Evolutionary conservation across 1,284 basidiomycete genomes (phyloP), one percentile per base, ranked within the genome.

Genomic region (Coniferiporia weirii): DNA sequence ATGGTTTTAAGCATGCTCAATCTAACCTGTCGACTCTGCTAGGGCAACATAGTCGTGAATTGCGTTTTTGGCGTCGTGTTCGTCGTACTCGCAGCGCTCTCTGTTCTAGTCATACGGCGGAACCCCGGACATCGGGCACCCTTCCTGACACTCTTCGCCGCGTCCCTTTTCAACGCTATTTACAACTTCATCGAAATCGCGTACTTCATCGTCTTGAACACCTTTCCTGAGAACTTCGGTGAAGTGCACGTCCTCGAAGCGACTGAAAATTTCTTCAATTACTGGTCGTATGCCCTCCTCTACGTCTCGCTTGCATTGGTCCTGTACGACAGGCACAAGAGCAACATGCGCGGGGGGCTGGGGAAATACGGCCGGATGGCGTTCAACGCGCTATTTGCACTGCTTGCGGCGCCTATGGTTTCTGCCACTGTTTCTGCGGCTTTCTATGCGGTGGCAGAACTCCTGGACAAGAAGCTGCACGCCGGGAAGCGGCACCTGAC

Each of bases 121-220:
- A 27, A 27, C 27, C 27, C 27, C 40, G 40, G 12, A 8, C 40
- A 43, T 7, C 40, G 40, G 10, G 40, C 40, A 43, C 40, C 40
- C 2, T 43, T 43, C 27, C 27, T 27, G 27, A 7, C 7, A n/a
- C 40, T 43, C 40, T 12, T 12, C 40, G 7, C 40, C 7, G 40
- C 40, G 35, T 54, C 58, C 61, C 59, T 53, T 7, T 22, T 43
- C 53, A 54, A 43, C 5, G 35, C 13, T 17, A 27, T 45, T 43
- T 19, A 47, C 45, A 22, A 10, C 15, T 47, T 19, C 4, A 47
- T 47, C 45, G 19, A 17, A 13, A 47, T 47, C 45, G 20, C 45
- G 17, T 47, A 47, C 45, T 10, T 10, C 9, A 13, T 47, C 20
- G 10, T 47, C 17, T 3, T 10, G 3, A 19, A 47, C 45, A 47